Evolutionary conservation across 805 yeast species (phyloP), one percentile per base, ranked within the genome.

Genomic region (Metschnikowia aberdeeniae): DNA sequence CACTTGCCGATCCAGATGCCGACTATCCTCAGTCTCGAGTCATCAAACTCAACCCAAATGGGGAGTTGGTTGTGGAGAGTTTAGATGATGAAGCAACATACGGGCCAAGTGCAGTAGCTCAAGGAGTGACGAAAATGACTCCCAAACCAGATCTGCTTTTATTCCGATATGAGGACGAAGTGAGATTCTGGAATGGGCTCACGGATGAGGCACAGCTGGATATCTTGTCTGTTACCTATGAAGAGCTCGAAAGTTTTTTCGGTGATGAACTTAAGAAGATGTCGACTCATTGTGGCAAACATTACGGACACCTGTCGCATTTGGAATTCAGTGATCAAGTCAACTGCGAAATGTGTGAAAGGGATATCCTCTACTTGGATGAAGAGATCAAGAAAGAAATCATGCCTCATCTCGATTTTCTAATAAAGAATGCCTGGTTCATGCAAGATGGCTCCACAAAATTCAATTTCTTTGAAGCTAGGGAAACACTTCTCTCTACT

Each of bases 21-120:
- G 88, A 82, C 12, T 85, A 85, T 57, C 93, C 93, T 2, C 73
- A 77, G 11, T 82, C 89, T 7, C 63, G 93, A 45, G 81, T 85
- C 4, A 80, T 85, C 37, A 83, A 79, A 53, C 81, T 82, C 53
- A 85, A 78, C 3, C 76, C 82, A 4, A 84, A 86, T 59, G 95
- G 95, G 6, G 87, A 84, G 53, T 85, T 86, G 5, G 77, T 86
- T 40, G 89, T 87, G 20, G 84, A 85, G 54, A 73, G 78, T 42
- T 58, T 80, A 41, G 73, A 69, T 13, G 68, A 66, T 34, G 61
- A 59, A n/a, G 26, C 33, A 42, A 14, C 39, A 45, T 3, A 45
- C 44, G 26, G 26, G 8, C 26, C 6, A 7, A 7, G 8, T 6
- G 26, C 8, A 22, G 26, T 22, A 22, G 6, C 26, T 22, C 26